These are phyloP conservation scores for Zizania palustris DNA, from an alignment of 202 grass and related monocot species.

Conservation along the genomic window DNA sequence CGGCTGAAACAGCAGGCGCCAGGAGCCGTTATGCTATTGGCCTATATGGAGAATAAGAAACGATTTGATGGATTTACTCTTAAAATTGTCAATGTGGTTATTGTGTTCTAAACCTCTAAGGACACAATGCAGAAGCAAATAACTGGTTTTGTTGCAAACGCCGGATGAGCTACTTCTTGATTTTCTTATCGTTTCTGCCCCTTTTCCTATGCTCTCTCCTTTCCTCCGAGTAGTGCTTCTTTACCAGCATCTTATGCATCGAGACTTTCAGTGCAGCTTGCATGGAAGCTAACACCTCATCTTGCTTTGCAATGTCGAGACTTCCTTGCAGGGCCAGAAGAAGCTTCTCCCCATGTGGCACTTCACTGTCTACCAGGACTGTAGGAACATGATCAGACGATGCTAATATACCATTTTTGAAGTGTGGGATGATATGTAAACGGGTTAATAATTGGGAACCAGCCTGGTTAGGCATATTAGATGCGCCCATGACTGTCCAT, in stretches of 20 bases:
- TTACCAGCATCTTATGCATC: conserved; percentile 92
- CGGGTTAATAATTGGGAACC: conserved; percentile 54
- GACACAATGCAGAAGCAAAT: conserved; percentile 22
- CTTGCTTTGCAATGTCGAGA: conserved; percentile 59
- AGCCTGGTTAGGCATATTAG: conserved; percentile 57
- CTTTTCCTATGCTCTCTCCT: conserved; percentile 84
- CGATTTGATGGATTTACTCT: background rate
- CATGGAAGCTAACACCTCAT: conserved; percentile 64
- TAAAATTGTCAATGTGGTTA: background rate
- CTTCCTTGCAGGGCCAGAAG: conserved; percentile 77
- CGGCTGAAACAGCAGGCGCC: background rate
- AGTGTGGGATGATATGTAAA: conserved; percentile 48
- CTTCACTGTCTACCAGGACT: conserved; percentile 56
- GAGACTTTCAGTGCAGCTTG: conserved; percentile 63
- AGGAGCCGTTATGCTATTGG: background rate
- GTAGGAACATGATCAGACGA: conserved; percentile 16
- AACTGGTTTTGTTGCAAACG: background rate
- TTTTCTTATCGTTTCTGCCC: conserved; percentile 84
- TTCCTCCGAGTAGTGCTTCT: conserved; percentile 88
- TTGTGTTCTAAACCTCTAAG: conserved; percentile 18
- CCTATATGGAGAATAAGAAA: conserved; percentile 2
- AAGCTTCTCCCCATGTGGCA: conserved; percentile 70
- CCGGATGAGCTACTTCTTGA: conserved; percentile 49
- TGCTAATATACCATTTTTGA: conserved; percentile 40
- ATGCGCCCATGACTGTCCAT: conserved; percentile 89